phyloP scores from a whole-genome alignment of 2,329 filamentous ascomycete genomes.

The Calonectria pseudoreteaudii region DNA sequence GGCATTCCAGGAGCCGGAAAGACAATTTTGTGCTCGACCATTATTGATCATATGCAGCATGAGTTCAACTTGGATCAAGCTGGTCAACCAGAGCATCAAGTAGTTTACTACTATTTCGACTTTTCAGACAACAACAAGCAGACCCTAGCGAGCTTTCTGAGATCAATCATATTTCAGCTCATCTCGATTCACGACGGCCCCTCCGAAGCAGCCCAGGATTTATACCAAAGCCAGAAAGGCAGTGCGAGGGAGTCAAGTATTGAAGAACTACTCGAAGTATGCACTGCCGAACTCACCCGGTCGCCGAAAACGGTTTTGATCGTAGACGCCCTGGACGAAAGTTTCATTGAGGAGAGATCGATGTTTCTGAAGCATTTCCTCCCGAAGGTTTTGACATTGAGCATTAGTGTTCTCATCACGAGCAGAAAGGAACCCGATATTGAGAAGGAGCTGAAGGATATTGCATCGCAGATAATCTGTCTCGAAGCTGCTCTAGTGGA shows the following conservation, averaged over 20 bases:
- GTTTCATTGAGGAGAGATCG: background rate
- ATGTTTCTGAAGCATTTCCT: background rate
- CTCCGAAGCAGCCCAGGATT: background rate
- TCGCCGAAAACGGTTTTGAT: background rate
- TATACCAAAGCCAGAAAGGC: background rate
- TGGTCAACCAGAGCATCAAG: background rate
- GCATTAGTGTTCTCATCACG: background rate
- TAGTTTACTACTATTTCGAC: background rate
- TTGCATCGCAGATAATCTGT: background rate
- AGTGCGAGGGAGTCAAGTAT: background rate
- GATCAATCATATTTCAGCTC: background rate
- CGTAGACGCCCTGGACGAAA: constrained; percentile 6
- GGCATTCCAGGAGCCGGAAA: background rate
- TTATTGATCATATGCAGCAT: background rate
- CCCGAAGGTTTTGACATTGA: background rate
- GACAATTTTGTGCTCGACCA: background rate
- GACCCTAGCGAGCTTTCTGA: background rate
- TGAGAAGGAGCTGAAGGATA: background rate
- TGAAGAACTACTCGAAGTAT: background rate
- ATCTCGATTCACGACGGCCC: background rate
- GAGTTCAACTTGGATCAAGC: background rate
- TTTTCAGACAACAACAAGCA: background rate
- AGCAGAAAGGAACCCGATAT: constrained; percentile 13
- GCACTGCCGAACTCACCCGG: background rate
- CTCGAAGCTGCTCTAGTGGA: background rate